These are phyloP conservation scores for Citrus maxima DNA, from an alignment of 345 rosid species.

Conservation along the genomic window DNA sequence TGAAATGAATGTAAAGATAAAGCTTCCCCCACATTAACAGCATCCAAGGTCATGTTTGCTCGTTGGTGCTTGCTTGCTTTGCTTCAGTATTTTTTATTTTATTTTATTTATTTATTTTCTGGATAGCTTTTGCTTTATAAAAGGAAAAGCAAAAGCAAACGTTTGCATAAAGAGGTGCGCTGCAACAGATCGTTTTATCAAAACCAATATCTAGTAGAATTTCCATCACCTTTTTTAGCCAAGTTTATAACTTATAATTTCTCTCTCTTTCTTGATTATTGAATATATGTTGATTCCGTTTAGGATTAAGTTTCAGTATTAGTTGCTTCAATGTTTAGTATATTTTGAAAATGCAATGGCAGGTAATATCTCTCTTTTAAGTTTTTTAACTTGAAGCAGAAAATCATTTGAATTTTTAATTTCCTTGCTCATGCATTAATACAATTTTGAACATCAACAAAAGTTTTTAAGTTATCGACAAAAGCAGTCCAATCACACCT, in stretches of 20 bases:
- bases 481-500: neutral
- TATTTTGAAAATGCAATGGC: no score
- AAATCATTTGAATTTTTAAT: neutral
- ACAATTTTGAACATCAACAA: neutral
- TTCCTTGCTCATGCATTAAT: no score
- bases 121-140: slow-evolving; percentile 39
- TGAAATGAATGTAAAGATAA: slow-evolving; percentile 20
- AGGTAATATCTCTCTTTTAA: no score
- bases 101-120: slow-evolving; percentile 11
- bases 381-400: neutral
- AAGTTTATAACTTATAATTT: slow-evolving; percentile 9
- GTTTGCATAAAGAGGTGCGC: slow-evolving; percentile 32
- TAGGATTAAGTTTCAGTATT: no score
- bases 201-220: slow-evolving; percentile 27
- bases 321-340: no score
- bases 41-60: slow-evolving; percentile 34
- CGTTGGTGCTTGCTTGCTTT: neutral
- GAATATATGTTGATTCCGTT: no score
- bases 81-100: slow-evolving; percentile 19
- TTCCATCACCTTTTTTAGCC: slow-evolving; percentile 14
- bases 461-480: neutral
- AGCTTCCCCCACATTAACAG: slow-evolving; percentile 26
- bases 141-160: slow-evolving; percentile 44
- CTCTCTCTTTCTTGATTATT: no score
- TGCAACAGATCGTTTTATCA: neutral